Evolutionary conservation across 1,139 yeast genomes (phyloP).

Genomic region (Yarrowia galli): DNA sequence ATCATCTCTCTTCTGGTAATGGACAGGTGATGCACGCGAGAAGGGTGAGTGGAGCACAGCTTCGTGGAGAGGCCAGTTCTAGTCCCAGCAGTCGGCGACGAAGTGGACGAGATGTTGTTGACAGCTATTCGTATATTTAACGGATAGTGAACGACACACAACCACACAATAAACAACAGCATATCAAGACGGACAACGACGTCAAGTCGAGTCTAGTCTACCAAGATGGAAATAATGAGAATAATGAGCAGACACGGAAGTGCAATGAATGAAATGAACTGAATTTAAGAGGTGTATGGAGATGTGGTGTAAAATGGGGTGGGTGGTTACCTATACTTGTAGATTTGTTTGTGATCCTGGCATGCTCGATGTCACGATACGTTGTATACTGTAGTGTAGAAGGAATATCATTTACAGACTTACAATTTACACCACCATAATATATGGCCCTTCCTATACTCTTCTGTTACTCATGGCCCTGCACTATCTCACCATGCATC

Average conservation of each 20-base stretch:
- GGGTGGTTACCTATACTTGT: too few species aligned
- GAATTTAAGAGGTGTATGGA: neutral
- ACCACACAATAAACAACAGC: neutral
- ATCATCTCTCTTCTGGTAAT: neutral
- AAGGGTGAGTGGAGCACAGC: constrained; percentile 30
- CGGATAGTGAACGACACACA: neutral
- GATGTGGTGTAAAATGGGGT: too few species aligned
- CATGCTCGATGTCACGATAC: too few species aligned
- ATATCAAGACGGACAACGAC: neutral
- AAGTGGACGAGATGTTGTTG: constrained; percentile 20
- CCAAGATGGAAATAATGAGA: constrained; percentile 9
- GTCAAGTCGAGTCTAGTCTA: neutral
- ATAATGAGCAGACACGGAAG: constrained; percentile 25
- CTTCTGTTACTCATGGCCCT: too few species aligned
- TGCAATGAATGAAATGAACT: constrained; percentile 25
- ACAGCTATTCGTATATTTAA: constrained; percentile 25
- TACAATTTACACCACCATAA: too few species aligned
- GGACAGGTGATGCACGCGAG: constrained; percentile 6
- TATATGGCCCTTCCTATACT: too few species aligned
- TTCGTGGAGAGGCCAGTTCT: constrained; percentile 27
- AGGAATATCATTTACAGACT: too few species aligned
- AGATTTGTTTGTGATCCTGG: too few species aligned
- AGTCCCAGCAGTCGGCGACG: constrained; percentile 32
- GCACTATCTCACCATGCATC: neutral
- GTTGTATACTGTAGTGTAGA: too few species aligned